Evolutionary conservation across 1,284 basidiomycete genomes (phyloP), one percentile per base, ranked within the genome.

Genomic region (Cutaneotrichosporon sp.): DNA sequence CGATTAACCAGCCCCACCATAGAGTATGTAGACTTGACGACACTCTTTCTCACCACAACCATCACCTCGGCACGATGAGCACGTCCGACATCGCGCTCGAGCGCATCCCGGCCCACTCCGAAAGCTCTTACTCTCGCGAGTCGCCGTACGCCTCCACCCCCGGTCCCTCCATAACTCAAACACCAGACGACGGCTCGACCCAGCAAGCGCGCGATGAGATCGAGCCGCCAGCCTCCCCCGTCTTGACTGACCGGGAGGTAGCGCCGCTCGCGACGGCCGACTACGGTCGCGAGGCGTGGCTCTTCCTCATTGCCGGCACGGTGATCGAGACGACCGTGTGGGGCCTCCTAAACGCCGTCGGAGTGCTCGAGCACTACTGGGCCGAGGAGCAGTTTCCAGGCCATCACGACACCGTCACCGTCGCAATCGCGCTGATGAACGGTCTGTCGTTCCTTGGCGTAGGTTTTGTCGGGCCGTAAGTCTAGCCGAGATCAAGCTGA

Each of bases 331-430:
- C 72, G n/a, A 64, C 77, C 1, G 72, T 79, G 5, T 81, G 76
- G 73, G 79, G 79, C 1, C 58, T 80, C 31, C 75, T 73, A 5
- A 77, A 74, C 58, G 70, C 74, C 21, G 70, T 77, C 57, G 77
- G 77, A 65, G 70, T 79, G 14, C 67, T 79, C 52, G 73, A 76
- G 61, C 66, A 70, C 32, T 80, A 77, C 62, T 80, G 79, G 77
- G 72, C 69, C 2, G 65, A 66, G 46, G 63, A 62, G 21, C 62
- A 74, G 30, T 80, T 80, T 56, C 53, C 53, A 1, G 62, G 32
- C 11, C n/a, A 58, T 14, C 59, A 60, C 50, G 21, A 36, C 21
- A 61, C 59, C 1, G n/a, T 60, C 10, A 79, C 78, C 1, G 67
- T 78, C 14, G 74, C 77, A 5, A 72, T 76, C 8, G 74, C 79